Evolutionary conservation across 1,139 yeast species (phyloP).

Genomic region (Geotrichum citri-aurantii): DNA sequence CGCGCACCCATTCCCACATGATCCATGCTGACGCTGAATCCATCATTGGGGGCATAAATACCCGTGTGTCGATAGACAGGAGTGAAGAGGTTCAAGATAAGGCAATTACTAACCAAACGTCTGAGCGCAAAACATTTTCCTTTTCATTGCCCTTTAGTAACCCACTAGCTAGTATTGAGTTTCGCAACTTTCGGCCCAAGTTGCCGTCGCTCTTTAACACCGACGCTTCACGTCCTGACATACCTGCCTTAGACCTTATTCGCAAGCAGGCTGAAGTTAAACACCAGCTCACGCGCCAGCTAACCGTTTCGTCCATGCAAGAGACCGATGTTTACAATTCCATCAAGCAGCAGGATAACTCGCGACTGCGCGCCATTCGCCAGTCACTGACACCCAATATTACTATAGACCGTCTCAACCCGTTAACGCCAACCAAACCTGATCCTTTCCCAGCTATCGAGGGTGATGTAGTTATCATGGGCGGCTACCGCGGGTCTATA

Average conservation of each 20-base stretch:
- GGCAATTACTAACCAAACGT: slow-evolving; percentile 6
- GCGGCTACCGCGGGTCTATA: slow-evolving; percentile 87
- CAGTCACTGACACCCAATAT: slow-evolving; percentile 53
- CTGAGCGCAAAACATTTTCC: slow-evolving; percentile 26
- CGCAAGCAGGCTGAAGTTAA: slow-evolving; percentile 6
- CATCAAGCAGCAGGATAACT: slow-evolving; percentile 56
- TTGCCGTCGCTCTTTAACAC: slow-evolving; percentile 23
- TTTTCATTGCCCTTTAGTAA: slow-evolving; percentile 33
- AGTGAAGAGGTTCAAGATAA: not conserved
- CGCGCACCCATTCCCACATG: slow-evolving; percentile 14
- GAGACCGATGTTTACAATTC: slow-evolving; percentile 56
- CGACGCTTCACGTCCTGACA: slow-evolving; percentile 1
- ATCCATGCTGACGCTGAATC: slow-evolving; percentile 29
- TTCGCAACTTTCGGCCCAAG: slow-evolving; percentile 18
- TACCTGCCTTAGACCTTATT: not conserved
- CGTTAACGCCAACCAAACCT: slow-evolving; percentile 24
- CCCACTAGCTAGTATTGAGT: slow-evolving; percentile 29
- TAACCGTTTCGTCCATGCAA: slow-evolving; percentile 55
- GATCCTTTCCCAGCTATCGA: slow-evolving; percentile 42
- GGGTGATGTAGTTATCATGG: slow-evolving; percentile 74
- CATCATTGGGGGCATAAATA: slow-evolving; percentile 30
- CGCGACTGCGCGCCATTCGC: slow-evolving; percentile 61
- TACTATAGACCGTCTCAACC: slow-evolving; percentile 33
- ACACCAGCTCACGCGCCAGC: slow-evolving; percentile 47
- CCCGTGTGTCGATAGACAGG: slow-evolving; percentile 9